Conservation (phyloP, 2,329 filamentous ascomycete genomes). For the Sporothrix protearum region DNA sequence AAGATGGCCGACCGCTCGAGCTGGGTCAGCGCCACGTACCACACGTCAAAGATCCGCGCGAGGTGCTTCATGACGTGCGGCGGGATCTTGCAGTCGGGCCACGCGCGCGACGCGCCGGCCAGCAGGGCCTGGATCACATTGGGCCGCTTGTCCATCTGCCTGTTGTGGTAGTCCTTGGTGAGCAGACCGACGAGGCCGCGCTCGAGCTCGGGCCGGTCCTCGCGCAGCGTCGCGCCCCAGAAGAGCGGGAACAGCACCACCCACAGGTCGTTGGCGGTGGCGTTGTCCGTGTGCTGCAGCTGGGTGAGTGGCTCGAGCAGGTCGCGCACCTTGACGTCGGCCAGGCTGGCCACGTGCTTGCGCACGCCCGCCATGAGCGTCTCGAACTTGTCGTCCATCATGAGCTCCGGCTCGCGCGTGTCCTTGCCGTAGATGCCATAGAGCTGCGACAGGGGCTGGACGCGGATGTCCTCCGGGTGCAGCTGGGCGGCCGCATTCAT, state of each 20-base stretch:
- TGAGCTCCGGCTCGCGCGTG: constrained; percentile 57
- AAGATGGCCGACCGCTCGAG: constrained; percentile 85
- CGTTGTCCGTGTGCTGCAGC: constrained; percentile 82
- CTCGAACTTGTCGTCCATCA: constrained; percentile 80
- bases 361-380: constrained; percentile 71
- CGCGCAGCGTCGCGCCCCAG: constrained; percentile 82
- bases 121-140: constrained; percentile 93
- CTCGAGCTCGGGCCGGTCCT: constrained; percentile 86
- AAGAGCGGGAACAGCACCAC: constrained; percentile 85
- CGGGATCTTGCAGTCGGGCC: constrained; percentile 85
- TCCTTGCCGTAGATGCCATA: constrained; percentile 74
- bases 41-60: constrained; percentile 89
- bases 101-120: constrained; percentile 78
- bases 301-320: constrained; percentile 86
- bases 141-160: constrained; percentile 89
- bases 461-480: constrained; percentile 77
- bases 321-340: constrained; percentile 83
- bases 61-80: constrained; percentile 95
- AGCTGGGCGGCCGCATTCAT: constrained; percentile 75
- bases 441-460: constrained; percentile 68
- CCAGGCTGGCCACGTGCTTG: constrained; percentile 78
- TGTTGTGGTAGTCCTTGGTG: constrained; percentile 91
- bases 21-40: constrained; percentile 91
- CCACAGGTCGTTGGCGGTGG: constrained; percentile 86
- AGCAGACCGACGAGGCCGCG: constrained; percentile 85